phyloP scores from a whole-genome alignment of 352 stramenopile species.

The Pythium chondricola region DNA sequence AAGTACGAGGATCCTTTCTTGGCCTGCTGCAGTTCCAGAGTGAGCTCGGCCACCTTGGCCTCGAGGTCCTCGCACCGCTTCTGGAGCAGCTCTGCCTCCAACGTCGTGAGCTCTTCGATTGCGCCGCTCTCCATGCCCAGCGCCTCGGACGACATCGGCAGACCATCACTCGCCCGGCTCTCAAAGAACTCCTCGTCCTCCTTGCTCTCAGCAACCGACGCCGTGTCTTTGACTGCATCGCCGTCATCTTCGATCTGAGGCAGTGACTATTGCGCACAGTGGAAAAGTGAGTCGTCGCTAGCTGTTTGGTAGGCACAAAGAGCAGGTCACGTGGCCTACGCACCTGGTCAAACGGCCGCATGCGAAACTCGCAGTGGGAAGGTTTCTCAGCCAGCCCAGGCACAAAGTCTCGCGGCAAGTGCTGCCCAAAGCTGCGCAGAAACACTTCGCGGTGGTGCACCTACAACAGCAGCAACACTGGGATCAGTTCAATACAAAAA shows the following conservation, averaged over 20 bases:
- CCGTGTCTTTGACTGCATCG: neutral
- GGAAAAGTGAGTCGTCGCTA: too few species aligned
- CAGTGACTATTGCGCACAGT: conserved; percentile 27
- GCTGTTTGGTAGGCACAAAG: too few species aligned
- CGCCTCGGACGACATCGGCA: neutral
- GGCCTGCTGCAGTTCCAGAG: conserved; percentile 54
- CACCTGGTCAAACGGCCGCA: conserved; percentile 78
- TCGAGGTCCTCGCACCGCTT: conserved; percentile 72
- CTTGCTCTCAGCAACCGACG: conserved; percentile 14
- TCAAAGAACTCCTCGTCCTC: conserved; percentile 21
- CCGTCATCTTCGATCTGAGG: conserved; percentile 49
- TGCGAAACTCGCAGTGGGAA: conserved; percentile 84
- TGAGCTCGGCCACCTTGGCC: conserved; percentile 50
- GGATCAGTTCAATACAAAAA: conserved; percentile 5
- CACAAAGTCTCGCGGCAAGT: conserved; percentile 79
- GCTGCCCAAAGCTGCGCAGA: conserved; percentile 66
- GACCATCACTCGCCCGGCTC: conserved; percentile 9
- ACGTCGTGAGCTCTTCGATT: too few species aligned
- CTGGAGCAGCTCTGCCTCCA: conserved; percentile 47
- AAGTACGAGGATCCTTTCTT: conserved; percentile 74
- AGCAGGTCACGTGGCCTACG: too few species aligned
- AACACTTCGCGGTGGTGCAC: conserved; percentile 73
- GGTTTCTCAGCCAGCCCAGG: conserved; percentile 79
- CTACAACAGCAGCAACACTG: conserved; percentile 13
- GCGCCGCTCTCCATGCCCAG: neutral